These are phyloP conservation scores for Aquilaria agallochum DNA, from an alignment of 441 rosid species.

Conservation along the genomic window DNA sequence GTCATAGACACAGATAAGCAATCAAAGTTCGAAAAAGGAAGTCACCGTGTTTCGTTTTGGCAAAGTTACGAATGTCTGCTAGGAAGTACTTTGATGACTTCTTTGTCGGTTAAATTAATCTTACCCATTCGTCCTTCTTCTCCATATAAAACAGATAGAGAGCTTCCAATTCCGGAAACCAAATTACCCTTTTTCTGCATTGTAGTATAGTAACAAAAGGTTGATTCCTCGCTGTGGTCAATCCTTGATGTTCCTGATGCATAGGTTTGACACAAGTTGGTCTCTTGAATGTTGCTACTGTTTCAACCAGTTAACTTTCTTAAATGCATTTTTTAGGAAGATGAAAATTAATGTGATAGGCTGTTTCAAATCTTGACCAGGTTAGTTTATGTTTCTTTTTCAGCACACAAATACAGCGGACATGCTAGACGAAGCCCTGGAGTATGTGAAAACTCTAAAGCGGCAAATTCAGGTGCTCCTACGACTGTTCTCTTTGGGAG, in stretches of 20 bases:
- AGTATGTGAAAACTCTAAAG: slow-evolving; percentile 73
- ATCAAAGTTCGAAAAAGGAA: too few species aligned
- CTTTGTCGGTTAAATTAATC: too few species aligned
- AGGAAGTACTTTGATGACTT: too few species aligned
- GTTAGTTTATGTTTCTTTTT: slow-evolving; percentile 11
- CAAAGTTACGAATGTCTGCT: too few species aligned
- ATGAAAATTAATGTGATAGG: neutral
- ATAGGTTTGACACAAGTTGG: neutral
- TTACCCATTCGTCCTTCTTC: too few species aligned
- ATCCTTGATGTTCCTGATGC: neutral
- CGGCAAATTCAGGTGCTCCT: slow-evolving; percentile 71
- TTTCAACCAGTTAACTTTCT: neutral
- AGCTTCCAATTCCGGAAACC: too few species aligned
- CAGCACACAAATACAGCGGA: slow-evolving; percentile 93
- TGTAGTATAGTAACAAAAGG: neutral
- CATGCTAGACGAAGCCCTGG: slow-evolving; percentile 84
- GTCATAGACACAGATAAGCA: too few species aligned
- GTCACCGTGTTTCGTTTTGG: too few species aligned
- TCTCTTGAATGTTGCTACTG: too few species aligned
- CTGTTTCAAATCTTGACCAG: slow-evolving; percentile 3
- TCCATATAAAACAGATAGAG: too few species aligned
- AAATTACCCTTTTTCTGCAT: too few species aligned
- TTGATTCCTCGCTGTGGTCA: neutral
- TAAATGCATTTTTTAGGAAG: neutral
- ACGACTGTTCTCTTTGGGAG: slow-evolving; percentile 3